A percentile compares a stretch with the other conserved stretches of the same genome.
These are phyloP conservation scores for Phytopythium aichiense DNA, from an alignment of 352 stramenopile species.

Conservation along the genomic window DNA sequence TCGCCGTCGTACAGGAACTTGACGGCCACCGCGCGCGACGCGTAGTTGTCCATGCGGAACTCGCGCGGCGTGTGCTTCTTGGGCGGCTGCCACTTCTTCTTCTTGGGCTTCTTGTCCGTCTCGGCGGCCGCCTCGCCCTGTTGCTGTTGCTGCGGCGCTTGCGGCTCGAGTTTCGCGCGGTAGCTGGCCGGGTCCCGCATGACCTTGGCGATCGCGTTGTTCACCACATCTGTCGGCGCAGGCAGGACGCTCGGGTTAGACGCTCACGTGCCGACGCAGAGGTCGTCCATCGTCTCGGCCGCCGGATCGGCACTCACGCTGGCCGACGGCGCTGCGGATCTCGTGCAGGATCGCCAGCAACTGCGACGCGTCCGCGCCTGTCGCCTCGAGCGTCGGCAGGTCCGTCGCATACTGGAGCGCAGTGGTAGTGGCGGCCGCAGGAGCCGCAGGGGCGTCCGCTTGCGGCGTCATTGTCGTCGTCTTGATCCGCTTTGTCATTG, in stretches of 20 bases:
- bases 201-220: conserved; percentile 69
- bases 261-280: neutral
- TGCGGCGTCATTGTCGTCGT: conserved; percentile 1
- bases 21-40: conserved; percentile 60
- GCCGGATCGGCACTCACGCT: conserved; percentile 31
- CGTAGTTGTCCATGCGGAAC: conserved; percentile 80
- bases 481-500: conserved; percentile 8
- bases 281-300: neutral
- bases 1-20: conserved; percentile 88
- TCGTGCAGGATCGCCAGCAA: conserved; percentile 69
- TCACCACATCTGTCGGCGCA: conserved; percentile 41
- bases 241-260: neutral
- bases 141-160: conserved; percentile 6
- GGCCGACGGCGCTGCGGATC: conserved; percentile 52
- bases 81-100: conserved; percentile 27
- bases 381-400: conserved; percentile 20
- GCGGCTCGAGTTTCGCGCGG: conserved; percentile 9
- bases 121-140: neutral
- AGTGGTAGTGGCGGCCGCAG: conserved; percentile 7
- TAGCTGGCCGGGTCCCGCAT: conserved; percentile 22
- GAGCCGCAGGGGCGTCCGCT: neutral
- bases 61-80: conserved; percentile 66
- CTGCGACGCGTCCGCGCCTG: conserved; percentile 33
- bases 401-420: conserved; percentile 13
- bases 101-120: conserved; percentile 17